Evolutionary conservation across 352 stramenopile species (phyloP), one percentile per base, ranked within the genome.

Genomic region (Globisporangium alternatum): DNA sequence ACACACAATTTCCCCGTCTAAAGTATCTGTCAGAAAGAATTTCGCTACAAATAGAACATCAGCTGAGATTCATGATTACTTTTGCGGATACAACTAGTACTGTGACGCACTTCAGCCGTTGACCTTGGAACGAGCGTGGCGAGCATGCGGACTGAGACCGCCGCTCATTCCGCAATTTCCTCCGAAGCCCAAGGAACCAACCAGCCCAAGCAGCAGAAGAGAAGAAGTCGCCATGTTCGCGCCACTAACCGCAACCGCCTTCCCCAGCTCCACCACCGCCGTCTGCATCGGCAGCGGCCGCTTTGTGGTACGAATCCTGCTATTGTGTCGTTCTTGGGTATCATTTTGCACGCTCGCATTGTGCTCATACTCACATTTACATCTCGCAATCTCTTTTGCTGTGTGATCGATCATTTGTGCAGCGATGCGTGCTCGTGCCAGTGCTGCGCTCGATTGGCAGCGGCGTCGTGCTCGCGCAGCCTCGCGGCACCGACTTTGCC

Each of bases 401-500:
- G 25, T 25, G 25, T 12, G 37, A 1, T 39, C 5, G 28, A 10
- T 44, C 15, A 28, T 49, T 13, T 49, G 30, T 10, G 21, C 25
- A 89, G 78, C 77, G 84, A 39, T 61, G 66, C 5, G 79, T 91
- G 55, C 72, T 93, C n/a, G 77, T 93, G 37, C 82, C 84, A 5
- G 71, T 68, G 25, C 64, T 90, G 19, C 74, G 69, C 25, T 67
- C 72, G 7, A 41, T 77, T 2, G 76, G 67, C 15, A 72, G 63
- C 33, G 60, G 56, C n/a, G 81, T 89, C 10, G 64, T 93, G 10
- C 61, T 93, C n/a, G 68, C 80, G 39, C 84, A 93, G 67, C 80
- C 82, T 3, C 75, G 84, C 22, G 81, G 82, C 7, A 66, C 54
- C 1, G 78, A 75, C 65, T 93, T 93, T 60, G 75, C 75, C 15